Conservation (phyloP, 2,329 filamentous ascomycete genomes). For the Cytospora chrysosperma region DNA sequence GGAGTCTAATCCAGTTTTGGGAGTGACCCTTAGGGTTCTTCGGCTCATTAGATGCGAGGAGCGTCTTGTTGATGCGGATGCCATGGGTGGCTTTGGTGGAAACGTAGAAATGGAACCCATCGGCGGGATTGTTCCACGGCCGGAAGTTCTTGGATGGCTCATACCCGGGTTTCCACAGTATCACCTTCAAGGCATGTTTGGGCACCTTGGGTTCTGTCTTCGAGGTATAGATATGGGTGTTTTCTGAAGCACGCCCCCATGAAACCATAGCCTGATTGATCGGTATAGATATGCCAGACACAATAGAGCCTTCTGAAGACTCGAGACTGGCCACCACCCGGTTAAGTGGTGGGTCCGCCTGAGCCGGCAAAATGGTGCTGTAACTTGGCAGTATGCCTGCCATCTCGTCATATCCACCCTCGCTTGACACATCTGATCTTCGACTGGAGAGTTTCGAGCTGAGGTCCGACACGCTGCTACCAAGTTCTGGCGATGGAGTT, state of each 20-base stretch:
- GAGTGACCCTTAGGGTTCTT: constrained; percentile 56
- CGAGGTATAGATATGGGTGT: constrained; percentile 66
- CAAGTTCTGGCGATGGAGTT: constrained; percentile 5
- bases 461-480: constrained; percentile 12
- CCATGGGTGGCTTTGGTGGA: constrained; percentile 76
- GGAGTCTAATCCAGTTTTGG: constrained; percentile 64
- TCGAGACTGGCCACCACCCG: constrained; percentile 63
- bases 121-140: constrained; percentile 51
- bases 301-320: constrained; percentile 63
- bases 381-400: constrained; percentile 40
- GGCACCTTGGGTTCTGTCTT: constrained; percentile 69
- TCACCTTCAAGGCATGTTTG: constrained; percentile 76
- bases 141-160: constrained; percentile 56
- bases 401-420: constrained; percentile 25
- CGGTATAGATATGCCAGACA: constrained; percentile 61
- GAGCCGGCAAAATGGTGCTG: constrained; percentile 38
- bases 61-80: constrained; percentile 74
- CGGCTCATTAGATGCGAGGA: constrained; percentile 56
- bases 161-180: constrained; percentile 69
- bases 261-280: constrained; percentile 67
- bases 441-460: constrained; percentile 7
- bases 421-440: constrained; percentile 6
- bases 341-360: constrained; percentile 35
- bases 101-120: constrained; percentile 68
- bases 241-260: constrained; percentile 72